Percentiles rank a stretch among this genome's conserved stretches.
These are phyloP conservation scores for Sicyos edulis DNA, from an alignment of 306 rosid species.

Conservation along the genomic window DNA sequence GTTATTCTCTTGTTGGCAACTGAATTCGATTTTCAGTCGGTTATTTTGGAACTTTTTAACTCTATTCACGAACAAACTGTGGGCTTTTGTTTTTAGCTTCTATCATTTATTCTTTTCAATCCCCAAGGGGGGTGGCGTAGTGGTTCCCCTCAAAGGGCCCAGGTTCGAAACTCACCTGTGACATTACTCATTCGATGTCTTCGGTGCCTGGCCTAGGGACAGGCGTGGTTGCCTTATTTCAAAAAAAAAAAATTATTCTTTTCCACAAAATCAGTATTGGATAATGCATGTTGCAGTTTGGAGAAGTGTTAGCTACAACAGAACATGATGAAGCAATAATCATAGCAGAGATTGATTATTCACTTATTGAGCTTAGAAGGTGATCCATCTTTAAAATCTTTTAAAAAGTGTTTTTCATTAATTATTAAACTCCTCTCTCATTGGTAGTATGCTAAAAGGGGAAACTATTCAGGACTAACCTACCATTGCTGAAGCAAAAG, in stretches of 20 bases:
- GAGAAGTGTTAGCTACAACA: conserved; percentile 86
- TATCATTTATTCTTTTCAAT: conserved; percentile 7
- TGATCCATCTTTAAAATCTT: conserved; percentile 22
- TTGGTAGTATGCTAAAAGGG: conserved; percentile 16
- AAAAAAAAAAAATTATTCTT: too few relatives aligned
- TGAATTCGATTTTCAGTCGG: not conserved
- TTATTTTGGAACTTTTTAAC: not conserved
- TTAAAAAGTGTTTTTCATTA: conserved; percentile 18
- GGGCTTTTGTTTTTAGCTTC: not conserved
- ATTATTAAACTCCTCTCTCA: conserved; percentile 11
- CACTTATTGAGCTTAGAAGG: conserved; percentile 68
- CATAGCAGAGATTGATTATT: conserved; percentile 78
- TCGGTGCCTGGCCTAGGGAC: too few relatives aligned
- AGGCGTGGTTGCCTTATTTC: too few relatives aligned
- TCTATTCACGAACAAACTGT: not conserved
- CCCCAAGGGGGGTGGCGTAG: too few relatives aligned
- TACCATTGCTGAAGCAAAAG: conserved; percentile 73
- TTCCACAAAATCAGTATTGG: not conserved
- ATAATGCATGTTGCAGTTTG: conserved; percentile 47
- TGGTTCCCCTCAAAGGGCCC: too few relatives aligned
- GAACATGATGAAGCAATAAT: conserved; percentile 86
- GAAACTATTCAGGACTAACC: conserved; percentile 53
- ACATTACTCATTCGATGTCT: too few relatives aligned
- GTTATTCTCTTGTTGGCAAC: conserved; percentile 14
- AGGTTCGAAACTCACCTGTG: too few relatives aligned